These are phyloP conservation scores for Emergomyces pasteurianus DNA, from an alignment of 2,329 filamentous ascomycete genomes.

Conservation along the genomic window DNA sequence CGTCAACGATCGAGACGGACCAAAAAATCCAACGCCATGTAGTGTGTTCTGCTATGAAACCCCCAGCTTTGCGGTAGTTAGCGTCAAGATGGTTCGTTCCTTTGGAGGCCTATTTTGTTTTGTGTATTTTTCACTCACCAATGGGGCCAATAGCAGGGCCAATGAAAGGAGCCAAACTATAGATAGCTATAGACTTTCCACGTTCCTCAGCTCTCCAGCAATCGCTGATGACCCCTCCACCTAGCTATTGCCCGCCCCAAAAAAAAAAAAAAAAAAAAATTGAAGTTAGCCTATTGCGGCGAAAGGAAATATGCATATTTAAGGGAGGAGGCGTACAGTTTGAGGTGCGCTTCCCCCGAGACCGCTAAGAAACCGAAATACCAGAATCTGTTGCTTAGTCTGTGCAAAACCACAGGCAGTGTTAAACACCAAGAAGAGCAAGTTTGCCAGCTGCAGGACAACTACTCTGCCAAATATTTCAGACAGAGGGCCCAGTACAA, in stretches of 20 bases:
- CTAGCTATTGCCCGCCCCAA: slow-evolving; percentile 25
- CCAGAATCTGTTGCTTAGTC: slow-evolving; percentile 43
- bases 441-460: slow-evolving; percentile 43
- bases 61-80: slow-evolving; percentile 34
- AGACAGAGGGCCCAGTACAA: slow-evolving; percentile 41
- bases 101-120: not conserved
- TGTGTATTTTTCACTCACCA: not conserved
- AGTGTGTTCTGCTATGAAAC: slow-evolving; percentile 50
- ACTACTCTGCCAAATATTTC: slow-evolving; percentile 46
- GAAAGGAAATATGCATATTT: not conserved
- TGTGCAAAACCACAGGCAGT: slow-evolving; percentile 46
- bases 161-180: slow-evolving; percentile 51
- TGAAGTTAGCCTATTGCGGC: not conserved
- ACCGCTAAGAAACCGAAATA: slow-evolving; percentile 47
- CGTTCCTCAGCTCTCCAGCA: slow-evolving; percentile 50
- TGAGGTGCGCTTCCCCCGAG: slow-evolving; percentile 47
- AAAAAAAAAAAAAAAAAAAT: not conserved
- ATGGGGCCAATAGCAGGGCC: slow-evolving; percentile 56
- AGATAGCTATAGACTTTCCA: slow-evolving; percentile 51
- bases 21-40: slow-evolving; percentile 67
- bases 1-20: slow-evolving; percentile 52
- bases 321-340: slow-evolving; percentile 25
- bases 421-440: slow-evolving; percentile 47
- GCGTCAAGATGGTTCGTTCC: not conserved
- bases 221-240: slow-evolving; percentile 43